Conservation (phyloP, 2,329 filamentous ascomycete species). For the Scytalidium sp. region DNA sequence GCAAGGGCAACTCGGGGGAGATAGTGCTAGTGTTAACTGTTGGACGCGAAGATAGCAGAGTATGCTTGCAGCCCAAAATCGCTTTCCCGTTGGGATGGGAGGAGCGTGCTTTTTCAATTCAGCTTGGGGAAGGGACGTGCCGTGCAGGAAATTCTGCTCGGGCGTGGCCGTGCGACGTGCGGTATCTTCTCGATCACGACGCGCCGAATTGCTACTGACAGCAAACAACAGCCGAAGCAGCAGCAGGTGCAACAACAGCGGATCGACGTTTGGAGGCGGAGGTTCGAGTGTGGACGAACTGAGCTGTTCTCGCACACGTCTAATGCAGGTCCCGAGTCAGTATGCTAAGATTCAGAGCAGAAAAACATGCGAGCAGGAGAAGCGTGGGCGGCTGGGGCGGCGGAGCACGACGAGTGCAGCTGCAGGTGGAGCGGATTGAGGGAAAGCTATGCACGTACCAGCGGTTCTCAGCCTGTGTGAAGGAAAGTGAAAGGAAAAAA, state of each 20-base stretch:
- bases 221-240: constrained; percentile 5
- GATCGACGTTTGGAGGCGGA: constrained; percentile 6
- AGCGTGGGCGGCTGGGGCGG: not conserved
- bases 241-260: constrained; percentile 11
- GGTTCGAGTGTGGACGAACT: constrained; percentile 16
- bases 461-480: not conserved
- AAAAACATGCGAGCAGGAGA: not conserved
- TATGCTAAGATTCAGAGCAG: constrained; percentile 7
- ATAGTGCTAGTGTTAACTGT: constrained; percentile 20
- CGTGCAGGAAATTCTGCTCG: not conserved
- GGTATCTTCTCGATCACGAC: not conserved
- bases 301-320: constrained; percentile 25
- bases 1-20: constrained; percentile 30
- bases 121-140: too few relatives aligned
- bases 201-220: not conserved
- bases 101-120: too few relatives aligned
- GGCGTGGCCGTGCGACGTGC: not conserved
- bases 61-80: constrained; percentile 31
- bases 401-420: not conserved
- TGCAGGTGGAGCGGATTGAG: constrained; percentile 2
- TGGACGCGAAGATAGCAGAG: constrained; percentile 32
- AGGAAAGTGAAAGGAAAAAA: too few relatives aligned
- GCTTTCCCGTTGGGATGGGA: too few relatives aligned
- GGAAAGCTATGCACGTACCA: not conserved
- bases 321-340: constrained; percentile 30